Percentiles rank a stretch among this genome's conserved stretches.
These are phyloP conservation scores for Lasiodiplodia gonubiensis DNA, from an alignment of 2,329 filamentous ascomycete genomes.

Conservation along the genomic window DNA sequence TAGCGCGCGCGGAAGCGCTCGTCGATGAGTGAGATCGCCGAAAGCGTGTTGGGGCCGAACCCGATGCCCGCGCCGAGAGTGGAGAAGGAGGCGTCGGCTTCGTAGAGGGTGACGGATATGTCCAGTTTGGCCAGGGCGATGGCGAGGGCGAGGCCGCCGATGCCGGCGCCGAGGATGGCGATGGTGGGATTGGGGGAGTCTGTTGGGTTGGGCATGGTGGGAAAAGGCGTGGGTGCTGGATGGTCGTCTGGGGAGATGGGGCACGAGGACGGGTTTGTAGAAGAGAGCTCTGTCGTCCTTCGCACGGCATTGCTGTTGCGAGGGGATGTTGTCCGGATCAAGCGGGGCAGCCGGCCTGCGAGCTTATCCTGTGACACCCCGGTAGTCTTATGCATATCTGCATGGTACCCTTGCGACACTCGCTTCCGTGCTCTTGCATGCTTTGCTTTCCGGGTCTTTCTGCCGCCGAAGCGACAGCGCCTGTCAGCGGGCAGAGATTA, in stretches of 20 bases:
- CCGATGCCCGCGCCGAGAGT: conserved; percentile 30
- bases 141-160: conserved; percentile 29
- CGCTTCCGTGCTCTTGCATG: no score
- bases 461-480: no score
- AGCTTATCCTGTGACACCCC: no score
- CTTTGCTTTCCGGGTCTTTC: no score
- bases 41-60: conserved; percentile 50
- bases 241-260: background rate
- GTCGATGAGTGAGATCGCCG: conserved; percentile 52
- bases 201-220: background rate
- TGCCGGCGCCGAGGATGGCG: conserved; percentile 29
- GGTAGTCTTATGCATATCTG: no score
- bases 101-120: conserved; percentile 19
- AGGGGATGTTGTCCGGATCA: no score
- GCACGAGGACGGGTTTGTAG: background rate
- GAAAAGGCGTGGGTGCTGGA: no score
- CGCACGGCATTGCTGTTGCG: background rate
- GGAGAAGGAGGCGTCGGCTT: conserved; percentile 22
- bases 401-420: no score
- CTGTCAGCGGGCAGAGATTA: no score
- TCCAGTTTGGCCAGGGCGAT: conserved; percentile 24
- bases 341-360: no score
- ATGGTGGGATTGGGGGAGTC: background rate
- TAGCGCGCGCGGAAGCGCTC: conserved; percentile 46
- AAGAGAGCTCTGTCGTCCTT: background rate